Evolutionary conservation across 495 filamentous ascomycete species (phyloP).

Genomic region (Penicillium coprophilum): DNA sequence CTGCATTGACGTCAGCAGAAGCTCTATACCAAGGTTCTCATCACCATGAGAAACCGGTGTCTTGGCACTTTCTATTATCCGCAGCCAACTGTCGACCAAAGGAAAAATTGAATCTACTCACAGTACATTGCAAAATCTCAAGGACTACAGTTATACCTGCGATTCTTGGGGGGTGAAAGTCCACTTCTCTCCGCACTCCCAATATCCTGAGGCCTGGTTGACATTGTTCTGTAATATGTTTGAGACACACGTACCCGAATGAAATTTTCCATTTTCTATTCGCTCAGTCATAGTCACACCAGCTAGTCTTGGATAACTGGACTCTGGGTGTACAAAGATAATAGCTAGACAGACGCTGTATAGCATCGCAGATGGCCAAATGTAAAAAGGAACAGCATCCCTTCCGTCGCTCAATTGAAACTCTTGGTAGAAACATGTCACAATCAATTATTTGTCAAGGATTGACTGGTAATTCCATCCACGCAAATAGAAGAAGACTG

Average conservation of each 20-base stretch:
- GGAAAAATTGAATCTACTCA: not conserved
- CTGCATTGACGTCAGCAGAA: conserved; percentile 10
- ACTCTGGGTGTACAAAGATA: not conserved
- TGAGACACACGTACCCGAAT: not conserved
- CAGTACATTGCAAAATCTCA: not conserved
- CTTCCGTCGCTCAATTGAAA: not conserved
- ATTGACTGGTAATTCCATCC: no score
- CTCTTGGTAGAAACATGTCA: not conserved
- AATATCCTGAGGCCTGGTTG: not conserved
- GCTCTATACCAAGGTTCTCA: conserved; percentile 2
- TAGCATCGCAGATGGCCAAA: not conserved
- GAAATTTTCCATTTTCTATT: not conserved
- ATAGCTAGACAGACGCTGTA: not conserved
- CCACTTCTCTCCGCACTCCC: not conserved
- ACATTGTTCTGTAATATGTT: not conserved
- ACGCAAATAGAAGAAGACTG: no score
- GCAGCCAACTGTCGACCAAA: not conserved
- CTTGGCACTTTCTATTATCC: not conserved
- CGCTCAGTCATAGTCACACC: not conserved
- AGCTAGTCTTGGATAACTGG: not conserved
- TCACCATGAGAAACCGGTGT: conserved; percentile 1
- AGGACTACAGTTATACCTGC: not conserved
- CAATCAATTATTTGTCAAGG: not conserved
- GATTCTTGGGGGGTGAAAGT: no score
- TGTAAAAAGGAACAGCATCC: not conserved